These are phyloP conservation scores for Naganishia kalamii DNA, from an alignment of 768 basidiomycete species.

Conservation along the genomic window DNA sequence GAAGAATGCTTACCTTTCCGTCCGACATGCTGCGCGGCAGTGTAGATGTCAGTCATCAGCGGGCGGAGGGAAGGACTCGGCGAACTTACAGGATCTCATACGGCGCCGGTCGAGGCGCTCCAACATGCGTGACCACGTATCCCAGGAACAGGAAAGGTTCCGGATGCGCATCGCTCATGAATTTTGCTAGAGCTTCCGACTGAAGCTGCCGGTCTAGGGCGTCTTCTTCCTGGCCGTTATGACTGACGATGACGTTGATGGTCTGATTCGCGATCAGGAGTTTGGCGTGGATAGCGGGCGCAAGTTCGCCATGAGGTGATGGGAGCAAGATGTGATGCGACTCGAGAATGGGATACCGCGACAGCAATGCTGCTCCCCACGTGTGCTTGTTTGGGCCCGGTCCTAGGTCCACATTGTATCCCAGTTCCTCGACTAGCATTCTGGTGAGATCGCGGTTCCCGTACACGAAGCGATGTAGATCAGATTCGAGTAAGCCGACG, in stretches of 20 bases:
- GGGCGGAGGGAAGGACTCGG: no score
- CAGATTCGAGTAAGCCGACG: constrained; percentile 45
- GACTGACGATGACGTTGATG: constrained; percentile 76
- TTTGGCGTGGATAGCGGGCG: constrained; percentile 80
- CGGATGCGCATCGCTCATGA: constrained; percentile 66
- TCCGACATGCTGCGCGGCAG: constrained; percentile 19
- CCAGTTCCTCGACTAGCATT: constrained; percentile 66
- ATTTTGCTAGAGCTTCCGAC: constrained; percentile 67
- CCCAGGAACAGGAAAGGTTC: constrained; percentile 54
- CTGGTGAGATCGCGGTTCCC: constrained; percentile 85
- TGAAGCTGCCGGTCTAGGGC: constrained; percentile 81
- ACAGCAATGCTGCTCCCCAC: constrained; percentile 76
- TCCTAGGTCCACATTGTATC: constrained; percentile 73
- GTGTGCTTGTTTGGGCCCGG: constrained; percentile 83
- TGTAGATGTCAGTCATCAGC: not conserved
- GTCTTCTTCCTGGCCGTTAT: constrained; percentile 92
- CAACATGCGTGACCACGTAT: constrained; percentile 42
- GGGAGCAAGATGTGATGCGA: constrained; percentile 81
- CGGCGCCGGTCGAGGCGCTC: constrained; percentile 39
- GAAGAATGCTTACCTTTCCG: constrained; percentile 17
- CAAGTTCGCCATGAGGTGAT: constrained; percentile 75
- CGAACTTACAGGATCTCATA: constrained; percentile 38
- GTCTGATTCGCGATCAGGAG: constrained; percentile 70
- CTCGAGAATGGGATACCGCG: constrained; percentile 85
- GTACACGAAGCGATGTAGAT: constrained; percentile 59